These are phyloP conservation scores for Saccharata proteae DNA, from an alignment of 2,329 filamentous ascomycete species.

Conservation along the genomic window DNA sequence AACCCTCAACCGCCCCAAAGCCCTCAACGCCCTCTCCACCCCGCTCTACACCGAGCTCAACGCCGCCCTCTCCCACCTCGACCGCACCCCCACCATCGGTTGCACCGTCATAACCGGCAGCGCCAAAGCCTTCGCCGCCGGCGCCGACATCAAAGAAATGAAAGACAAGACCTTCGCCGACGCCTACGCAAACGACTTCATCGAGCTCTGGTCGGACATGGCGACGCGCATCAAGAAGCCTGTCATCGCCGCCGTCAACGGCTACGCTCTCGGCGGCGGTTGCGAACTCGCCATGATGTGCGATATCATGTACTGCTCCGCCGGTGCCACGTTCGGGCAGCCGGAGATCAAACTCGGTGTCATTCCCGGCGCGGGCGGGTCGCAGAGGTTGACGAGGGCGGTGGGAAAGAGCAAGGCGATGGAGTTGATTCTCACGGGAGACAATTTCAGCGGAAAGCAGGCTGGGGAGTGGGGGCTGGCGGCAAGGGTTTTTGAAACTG, in stretches of 20 bases:
- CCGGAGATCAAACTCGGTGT: slow-evolving; percentile 93
- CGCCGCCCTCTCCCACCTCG: slow-evolving; percentile 23
- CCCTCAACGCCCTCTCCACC: slow-evolving; percentile 84
- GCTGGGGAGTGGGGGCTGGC: slow-evolving; percentile 87
- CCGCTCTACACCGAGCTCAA: slow-evolving; percentile 78
- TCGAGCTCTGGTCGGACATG: slow-evolving; percentile 84
- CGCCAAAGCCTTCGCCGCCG: slow-evolving; percentile 69
- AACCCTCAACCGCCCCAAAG: slow-evolving; percentile 86
- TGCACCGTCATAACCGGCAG: slow-evolving; percentile 67
- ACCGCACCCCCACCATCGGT: slow-evolving; percentile 19
- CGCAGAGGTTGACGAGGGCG: slow-evolving; percentile 70
- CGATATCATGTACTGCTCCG: slow-evolving; percentile 84
- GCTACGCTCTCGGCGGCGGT: slow-evolving; percentile 86
- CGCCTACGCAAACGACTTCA: slow-evolving; percentile 84
- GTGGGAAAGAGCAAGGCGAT: slow-evolving; percentile 35
- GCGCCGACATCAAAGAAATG: slow-evolving; percentile 99
- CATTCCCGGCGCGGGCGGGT: slow-evolving; percentile 84
- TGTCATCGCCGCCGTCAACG: slow-evolving; percentile 85
- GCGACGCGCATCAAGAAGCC: slow-evolving; percentile 82
- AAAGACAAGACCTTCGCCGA: slow-evolving; percentile 76
- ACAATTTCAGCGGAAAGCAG: slow-evolving; percentile 70
- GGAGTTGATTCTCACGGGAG: slow-evolving; percentile 35
- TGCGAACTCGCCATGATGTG: slow-evolving; percentile 98
- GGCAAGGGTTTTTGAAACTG: slow-evolving; percentile 64
- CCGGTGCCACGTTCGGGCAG: slow-evolving; percentile 82